Conservation (phyloP, 805 yeast genomes). For the Yarrowia deformans region DNA sequence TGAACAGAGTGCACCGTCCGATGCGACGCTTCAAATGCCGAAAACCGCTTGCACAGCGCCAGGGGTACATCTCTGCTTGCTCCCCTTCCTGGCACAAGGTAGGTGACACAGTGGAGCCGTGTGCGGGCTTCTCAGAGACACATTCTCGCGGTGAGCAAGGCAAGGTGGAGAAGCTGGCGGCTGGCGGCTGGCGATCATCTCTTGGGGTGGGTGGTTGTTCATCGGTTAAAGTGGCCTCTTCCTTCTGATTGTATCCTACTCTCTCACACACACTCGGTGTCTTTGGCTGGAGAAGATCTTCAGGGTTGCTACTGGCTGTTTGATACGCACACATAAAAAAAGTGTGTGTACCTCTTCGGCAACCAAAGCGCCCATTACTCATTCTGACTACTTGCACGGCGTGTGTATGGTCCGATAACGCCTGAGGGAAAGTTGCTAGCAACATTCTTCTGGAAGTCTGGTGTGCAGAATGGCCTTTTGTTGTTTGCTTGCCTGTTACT, state of each 20-base stretch:
- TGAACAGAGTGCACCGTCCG: not conserved
- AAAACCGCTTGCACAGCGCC: constrained; percentile 11
- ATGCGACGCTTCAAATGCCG: constrained; percentile 26
- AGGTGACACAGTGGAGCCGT: constrained; percentile 21
- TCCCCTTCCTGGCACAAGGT: not conserved
- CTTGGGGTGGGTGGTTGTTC: not conserved
- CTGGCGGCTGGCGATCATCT: constrained; percentile 14
- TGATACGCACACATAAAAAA: constrained; percentile 1
- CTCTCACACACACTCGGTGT: not conserved
- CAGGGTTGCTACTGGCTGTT: constrained; percentile 15
- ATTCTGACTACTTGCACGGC: not conserved
- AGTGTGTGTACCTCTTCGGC: not conserved
- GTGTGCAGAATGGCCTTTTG: constrained; percentile 12
- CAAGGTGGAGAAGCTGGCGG: not conserved
- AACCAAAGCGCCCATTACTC: not conserved
- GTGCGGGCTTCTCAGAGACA: not conserved
- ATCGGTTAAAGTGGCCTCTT: constrained; percentile 1
- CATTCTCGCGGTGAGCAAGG: not conserved
- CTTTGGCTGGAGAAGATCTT: not conserved
- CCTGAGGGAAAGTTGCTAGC: not conserved
- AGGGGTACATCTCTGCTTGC: constrained; percentile 12
- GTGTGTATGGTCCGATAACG: not conserved
- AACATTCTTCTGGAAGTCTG: constrained; percentile 22
- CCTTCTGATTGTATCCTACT: not conserved
- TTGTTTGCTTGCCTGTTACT: constrained; percentile 16